Conservation (phyloP, 2,329 filamentous ascomycete genomes). For the Colletotrichum ledebouriae region DNA sequence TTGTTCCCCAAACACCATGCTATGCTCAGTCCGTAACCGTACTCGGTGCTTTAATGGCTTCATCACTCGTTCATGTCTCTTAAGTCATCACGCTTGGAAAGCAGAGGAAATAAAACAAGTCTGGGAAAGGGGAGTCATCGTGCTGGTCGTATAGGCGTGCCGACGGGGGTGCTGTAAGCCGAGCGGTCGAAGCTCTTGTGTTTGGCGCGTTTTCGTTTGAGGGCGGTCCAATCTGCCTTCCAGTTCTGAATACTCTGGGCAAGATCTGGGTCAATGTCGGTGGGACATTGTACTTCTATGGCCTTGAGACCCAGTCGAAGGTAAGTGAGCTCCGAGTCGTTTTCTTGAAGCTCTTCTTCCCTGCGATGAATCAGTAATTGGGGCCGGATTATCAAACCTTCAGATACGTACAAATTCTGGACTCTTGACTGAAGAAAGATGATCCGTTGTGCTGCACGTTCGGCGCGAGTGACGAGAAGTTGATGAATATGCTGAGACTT, state of each 20-base stretch:
- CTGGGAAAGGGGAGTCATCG: constrained; percentile 31
- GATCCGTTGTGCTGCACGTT: constrained; percentile 70
- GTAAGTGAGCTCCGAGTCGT: constrained; percentile 72
- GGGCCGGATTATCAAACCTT: not conserved
- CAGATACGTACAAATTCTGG: constrained; percentile 63
- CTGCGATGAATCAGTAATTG: constrained; percentile 50
- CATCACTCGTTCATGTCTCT: constrained; percentile 42
- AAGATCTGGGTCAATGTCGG: constrained; percentile 67
- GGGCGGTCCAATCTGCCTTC: constrained; percentile 70
- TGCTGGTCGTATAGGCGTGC: constrained; percentile 36
- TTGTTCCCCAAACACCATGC: constrained; percentile 39
- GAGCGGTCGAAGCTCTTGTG: constrained; percentile 40
- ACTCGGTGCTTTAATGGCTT: constrained; percentile 39
- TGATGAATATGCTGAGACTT: constrained; percentile 69
- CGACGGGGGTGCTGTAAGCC: constrained; percentile 38
- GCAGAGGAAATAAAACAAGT: constrained; percentile 34
- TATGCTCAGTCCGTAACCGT: constrained; percentile 41
- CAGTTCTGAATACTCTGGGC: constrained; percentile 71
- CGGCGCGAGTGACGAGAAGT: constrained; percentile 69
- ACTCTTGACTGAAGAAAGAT: constrained; percentile 71
- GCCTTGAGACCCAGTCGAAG: constrained; percentile 73
- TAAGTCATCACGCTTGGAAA: constrained; percentile 40
- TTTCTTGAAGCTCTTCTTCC: constrained; percentile 67
- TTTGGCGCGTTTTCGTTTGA: constrained; percentile 61
- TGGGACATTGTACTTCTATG: constrained; percentile 70